Conservation (phyloP, 495 filamentous ascomycete species). For the Hamigera avellanea region DNA sequence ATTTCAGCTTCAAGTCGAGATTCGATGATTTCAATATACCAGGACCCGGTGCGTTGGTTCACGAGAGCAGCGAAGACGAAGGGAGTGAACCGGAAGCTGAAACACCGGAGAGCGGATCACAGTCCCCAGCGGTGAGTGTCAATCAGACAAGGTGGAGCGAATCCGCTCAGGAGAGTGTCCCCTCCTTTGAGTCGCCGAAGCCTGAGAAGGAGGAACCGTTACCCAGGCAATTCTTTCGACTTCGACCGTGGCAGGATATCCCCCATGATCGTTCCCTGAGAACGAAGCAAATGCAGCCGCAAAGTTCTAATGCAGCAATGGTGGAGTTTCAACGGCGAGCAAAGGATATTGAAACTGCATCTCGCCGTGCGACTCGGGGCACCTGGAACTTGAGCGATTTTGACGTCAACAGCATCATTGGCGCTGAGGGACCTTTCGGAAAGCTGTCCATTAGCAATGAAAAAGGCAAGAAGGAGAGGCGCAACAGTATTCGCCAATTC, state of each 20-base stretch:
- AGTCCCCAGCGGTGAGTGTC: constrained; percentile 21
- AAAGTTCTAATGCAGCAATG: constrained; percentile 35
- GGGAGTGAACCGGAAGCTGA: constrained; percentile 19
- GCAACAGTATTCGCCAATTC: not conserved
- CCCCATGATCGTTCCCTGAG: constrained; percentile 18
- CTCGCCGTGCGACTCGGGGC: constrained; percentile 63
- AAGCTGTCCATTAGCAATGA: constrained; percentile 45
- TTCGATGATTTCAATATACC: constrained; percentile 20
- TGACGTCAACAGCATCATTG: constrained; percentile 48
- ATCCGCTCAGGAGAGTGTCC: constrained; percentile 14
- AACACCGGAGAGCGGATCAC: constrained; percentile 10
- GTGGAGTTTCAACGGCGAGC: constrained; percentile 29
- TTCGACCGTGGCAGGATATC: constrained; percentile 34
- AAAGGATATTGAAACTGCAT: constrained; percentile 36
- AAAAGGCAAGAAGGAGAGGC: constrained; percentile 23
- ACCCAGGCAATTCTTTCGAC: constrained; percentile 21
- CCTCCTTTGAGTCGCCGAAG: constrained; percentile 9
- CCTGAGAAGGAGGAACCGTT: constrained; percentile 13
- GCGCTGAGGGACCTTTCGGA: constrained; percentile 33
- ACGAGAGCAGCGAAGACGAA: constrained; percentile 33
- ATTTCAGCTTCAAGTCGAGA: constrained; percentile 21
- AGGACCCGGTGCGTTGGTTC: constrained; percentile 33
- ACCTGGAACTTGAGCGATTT: constrained; percentile 50
- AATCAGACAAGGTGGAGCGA: constrained; percentile 18
- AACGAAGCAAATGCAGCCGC: constrained; percentile 27